Evolutionary conservation across 768 basidiomycete species (phyloP).

Genomic region (Agaricus subrufescens): DNA sequence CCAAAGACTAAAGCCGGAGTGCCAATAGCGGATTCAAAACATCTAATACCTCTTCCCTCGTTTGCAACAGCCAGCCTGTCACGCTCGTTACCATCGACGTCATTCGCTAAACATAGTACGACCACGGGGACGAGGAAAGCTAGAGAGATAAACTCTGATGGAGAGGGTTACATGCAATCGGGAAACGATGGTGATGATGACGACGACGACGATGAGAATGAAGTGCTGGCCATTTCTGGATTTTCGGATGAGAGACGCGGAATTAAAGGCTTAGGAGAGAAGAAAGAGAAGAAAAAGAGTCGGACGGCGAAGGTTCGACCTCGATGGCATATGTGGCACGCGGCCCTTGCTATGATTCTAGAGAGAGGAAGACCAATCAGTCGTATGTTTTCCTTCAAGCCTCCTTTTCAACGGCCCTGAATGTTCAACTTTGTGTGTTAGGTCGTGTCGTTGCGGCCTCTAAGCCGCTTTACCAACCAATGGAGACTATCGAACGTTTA

Average conservation of each 20-base stretch:
- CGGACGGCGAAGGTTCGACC: neutral
- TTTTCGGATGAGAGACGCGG: constrained; percentile 1
- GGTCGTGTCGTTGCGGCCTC: constrained; percentile 74
- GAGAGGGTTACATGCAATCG: constrained; percentile 7
- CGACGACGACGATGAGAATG: constrained; percentile 1
- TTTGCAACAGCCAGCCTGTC: constrained; percentile 29
- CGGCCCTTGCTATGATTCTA: constrained; percentile 70
- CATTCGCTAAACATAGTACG: neutral
- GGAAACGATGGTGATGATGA: constrained; percentile 10
- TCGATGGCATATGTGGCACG: constrained; percentile 60
- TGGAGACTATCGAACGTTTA: constrained; percentile 65
- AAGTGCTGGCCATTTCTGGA: neutral
- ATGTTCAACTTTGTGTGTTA: constrained; percentile 11
- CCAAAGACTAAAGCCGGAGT: constrained; percentile 12
- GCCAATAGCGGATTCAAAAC: constrained; percentile 2
- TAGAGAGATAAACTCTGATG: constrained; percentile 20
- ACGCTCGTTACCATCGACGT: constrained; percentile 21
- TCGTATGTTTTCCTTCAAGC: constrained; percentile 27
- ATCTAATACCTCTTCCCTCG: constrained; percentile 32
- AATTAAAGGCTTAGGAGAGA: constrained; percentile 11
- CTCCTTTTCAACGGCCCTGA: neutral
- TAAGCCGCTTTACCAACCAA: constrained; percentile 80
- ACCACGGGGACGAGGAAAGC: neutral
- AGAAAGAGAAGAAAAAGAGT: constrained; percentile 15
- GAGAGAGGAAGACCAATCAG: constrained; percentile 78